Evolutionary conservation across 371 early-diverging fungal genomes (phyloP), one percentile per base, ranked within the genome.

Genomic region (Rhizopus delemar): DNA sequence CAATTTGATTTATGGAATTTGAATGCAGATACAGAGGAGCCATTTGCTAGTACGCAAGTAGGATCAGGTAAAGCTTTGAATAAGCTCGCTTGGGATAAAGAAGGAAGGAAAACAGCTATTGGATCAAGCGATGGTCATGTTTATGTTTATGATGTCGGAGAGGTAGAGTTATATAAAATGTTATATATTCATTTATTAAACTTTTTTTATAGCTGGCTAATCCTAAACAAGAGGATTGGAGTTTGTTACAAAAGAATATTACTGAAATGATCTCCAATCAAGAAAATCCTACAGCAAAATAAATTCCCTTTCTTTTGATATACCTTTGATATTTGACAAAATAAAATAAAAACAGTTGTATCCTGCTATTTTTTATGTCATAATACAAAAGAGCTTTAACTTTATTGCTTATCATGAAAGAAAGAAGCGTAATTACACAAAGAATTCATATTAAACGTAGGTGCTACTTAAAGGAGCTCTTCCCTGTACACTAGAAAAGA

Each of bases 141-240:
- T n/a, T 88, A 89, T 64, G 82, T 96, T 4, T 93, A 94, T 72
- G 96, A 96, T 60, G 83, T 94, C 59, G 95, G 94, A 56, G 93
- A 93, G 82, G 90, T 92, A 81, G 60, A 9, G 33, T 15, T 3
- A 11, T n/a, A 31, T 2, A 4, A 22, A 22, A 22, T 22, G 22
- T 22, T 4, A 16, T 41, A 34, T 43, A 5, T 5, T 11, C 51
- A 34, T 39, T 9, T 8, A 43, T 4, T n/a, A 31, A 39, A 29
- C 39, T 46, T 35, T 38, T 45, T 59, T 13, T 46, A 53, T 66
- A 84, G 84, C 75, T 86, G 71, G 85, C 84, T 5, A 77, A 60
- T 36, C 85, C 85, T 28, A 78, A 77, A 28, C 68, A 68, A 3
- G 90, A 92, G 35, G 92, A 92, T 69, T 87, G 85, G 83, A 79